Evolutionary conservation across 2,329 filamentous ascomycete species (phyloP).

Genomic region (Penicillium sumatraense): DNA sequence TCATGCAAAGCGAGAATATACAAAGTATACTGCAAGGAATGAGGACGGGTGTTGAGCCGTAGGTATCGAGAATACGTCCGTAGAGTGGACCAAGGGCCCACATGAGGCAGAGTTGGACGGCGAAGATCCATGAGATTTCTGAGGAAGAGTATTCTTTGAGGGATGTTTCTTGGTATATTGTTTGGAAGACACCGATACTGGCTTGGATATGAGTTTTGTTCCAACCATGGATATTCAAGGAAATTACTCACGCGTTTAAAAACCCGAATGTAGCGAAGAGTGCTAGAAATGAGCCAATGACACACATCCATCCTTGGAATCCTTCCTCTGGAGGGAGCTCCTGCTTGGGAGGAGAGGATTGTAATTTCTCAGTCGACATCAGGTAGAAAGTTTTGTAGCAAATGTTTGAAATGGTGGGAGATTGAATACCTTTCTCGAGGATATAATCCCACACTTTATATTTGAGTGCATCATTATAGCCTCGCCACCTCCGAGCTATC

Average conservation of each 20-base stretch:
- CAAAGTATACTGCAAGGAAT: slow-evolving; percentile 17
- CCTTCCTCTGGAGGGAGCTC: slow-evolving; percentile 36
- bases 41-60: slow-evolving; percentile 15
- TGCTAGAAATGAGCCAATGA: slow-evolving; percentile 35
- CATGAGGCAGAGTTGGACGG: slow-evolving; percentile 51
- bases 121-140: slow-evolving; percentile 52
- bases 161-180: slow-evolving; percentile 49
- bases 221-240: neutral
- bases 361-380: neutral
- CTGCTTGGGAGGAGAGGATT: neutral
- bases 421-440: neutral
- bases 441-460: neutral
- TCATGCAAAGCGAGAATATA: slow-evolving; percentile 20
- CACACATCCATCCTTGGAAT: slow-evolving; percentile 46
- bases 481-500: no score
- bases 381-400: neutral
- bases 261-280: slow-evolving; percentile 12
- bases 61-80: slow-evolving; percentile 18
- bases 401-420: neutral
- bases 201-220: slow-evolving; percentile 1
- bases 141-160: slow-evolving; percentile 45
- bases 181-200: slow-evolving; percentile 50
- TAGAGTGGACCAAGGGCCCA: slow-evolving; percentile 29
- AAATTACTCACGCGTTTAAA: slow-evolving; percentile 13
- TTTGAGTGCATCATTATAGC: no score